Percentiles rank a stretch among this genome's conserved stretches.
These are phyloP conservation scores for Magnolia officinalis DNA, from an alignment of 164 flowering plant species.

Conservation along the genomic window DNA sequence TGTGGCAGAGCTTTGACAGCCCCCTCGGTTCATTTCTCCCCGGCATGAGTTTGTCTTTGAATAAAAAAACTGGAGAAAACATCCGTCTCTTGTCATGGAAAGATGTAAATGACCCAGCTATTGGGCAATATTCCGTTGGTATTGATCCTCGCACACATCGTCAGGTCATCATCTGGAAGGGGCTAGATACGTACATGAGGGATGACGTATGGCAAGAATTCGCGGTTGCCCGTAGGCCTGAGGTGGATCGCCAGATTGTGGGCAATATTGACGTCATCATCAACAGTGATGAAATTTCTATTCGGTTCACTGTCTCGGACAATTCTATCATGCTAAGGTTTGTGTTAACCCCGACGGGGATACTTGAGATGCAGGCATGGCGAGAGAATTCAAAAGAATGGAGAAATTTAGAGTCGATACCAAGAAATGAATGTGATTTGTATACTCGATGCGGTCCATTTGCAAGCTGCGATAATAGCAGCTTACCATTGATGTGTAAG, in stretches of 20 bases:
- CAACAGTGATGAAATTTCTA: not conserved
- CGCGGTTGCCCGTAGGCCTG: slow-evolving; percentile 18
- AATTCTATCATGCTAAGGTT: not conserved
- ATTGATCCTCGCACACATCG: not conserved
- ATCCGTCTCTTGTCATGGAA: not conserved
- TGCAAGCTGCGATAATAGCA: slow-evolving; percentile 8
- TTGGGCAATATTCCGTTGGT: not conserved
- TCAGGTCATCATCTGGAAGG: not conserved
- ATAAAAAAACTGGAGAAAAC: not conserved
- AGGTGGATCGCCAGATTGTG: slow-evolving; percentile 6
- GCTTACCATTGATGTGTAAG: slow-evolving; percentile 2
- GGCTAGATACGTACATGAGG: not conserved
- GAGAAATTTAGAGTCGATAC: not conserved
- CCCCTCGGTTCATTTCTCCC: not conserved
- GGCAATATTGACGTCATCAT: not conserved
- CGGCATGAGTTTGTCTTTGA: not conserved
- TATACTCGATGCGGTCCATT: slow-evolving; percentile 15
- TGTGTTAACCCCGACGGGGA: not conserved
- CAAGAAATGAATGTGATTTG: slow-evolving; percentile 1
- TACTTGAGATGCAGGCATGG: not conserved
- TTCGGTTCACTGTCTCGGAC: not conserved
- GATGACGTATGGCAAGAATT: slow-evolving; percentile 13
- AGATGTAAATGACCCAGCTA: not conserved
- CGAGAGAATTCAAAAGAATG: not conserved
- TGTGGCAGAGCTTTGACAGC: slow-evolving; percentile 7